Evolutionary conservation across 164 flowering plant genomes (phyloP).

Genomic region (Nymphaea colorata): DNA sequence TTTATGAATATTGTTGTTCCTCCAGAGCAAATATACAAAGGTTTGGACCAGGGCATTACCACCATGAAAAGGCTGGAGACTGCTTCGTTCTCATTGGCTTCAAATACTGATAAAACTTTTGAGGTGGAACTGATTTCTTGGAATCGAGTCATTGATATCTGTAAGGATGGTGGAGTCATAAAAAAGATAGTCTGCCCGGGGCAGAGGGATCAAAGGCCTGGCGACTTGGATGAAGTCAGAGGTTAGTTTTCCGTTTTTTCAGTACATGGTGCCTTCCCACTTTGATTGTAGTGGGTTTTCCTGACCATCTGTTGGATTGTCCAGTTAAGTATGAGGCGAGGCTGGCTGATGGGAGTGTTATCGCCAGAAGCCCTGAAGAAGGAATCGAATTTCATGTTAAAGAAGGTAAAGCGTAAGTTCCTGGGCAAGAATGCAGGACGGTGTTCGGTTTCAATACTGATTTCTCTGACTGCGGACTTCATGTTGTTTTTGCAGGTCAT

Average conservation of each 20-base stretch:
- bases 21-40: constrained; percentile 31
- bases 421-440: not conserved
- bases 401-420: constrained; percentile 35
- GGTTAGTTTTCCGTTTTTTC: constrained; percentile 20
- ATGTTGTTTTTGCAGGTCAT: constrained; percentile 32
- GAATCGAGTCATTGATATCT: constrained; percentile 48
- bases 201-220: constrained; percentile 28
- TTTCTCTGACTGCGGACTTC: too few species aligned
- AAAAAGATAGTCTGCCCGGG: constrained; percentile 50
- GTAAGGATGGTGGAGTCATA: constrained; percentile 64
- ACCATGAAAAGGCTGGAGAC: constrained; percentile 62
- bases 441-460: too few species aligned
- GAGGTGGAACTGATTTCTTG: constrained; percentile 65
- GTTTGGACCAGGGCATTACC: constrained; percentile 41
- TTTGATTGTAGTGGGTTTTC: not conserved
- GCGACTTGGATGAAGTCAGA: constrained; percentile 64
- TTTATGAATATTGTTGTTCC: constrained; percentile 5
- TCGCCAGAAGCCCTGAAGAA: constrained; percentile 44
- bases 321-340: constrained; percentile 46
- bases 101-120: constrained; percentile 36
- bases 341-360: constrained; percentile 41
- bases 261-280: not conserved
- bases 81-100: constrained; percentile 53
- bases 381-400: constrained; percentile 56
- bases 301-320: constrained; percentile 1